A percentile compares a stretch with the other conserved stretches of the same genome.
Evolutionary conservation across 805 yeast species (phyloP).

Genomic region (Spathaspora sp.): DNA sequence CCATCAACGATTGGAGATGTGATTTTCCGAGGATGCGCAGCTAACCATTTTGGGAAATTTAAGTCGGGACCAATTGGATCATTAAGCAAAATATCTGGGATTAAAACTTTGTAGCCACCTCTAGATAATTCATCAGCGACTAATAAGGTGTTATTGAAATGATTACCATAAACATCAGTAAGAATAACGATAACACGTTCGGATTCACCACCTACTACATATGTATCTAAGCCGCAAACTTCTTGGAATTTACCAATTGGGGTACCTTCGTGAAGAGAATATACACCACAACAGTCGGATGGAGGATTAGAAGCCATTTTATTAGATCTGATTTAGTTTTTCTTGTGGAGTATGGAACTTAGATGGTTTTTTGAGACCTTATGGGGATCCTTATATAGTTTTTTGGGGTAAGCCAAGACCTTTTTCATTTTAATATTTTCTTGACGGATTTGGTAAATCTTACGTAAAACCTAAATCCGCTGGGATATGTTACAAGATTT

Average conservation of each 20-base stretch:
- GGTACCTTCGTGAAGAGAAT: conserved; percentile 46
- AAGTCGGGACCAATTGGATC: conserved; percentile 25
- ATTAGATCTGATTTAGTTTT: neutral
- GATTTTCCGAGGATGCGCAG: conserved; percentile 46
- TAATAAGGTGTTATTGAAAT: conserved; percentile 53
- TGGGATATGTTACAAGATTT: too few relatives aligned
- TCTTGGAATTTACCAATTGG: conserved; percentile 42
- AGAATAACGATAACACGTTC: conserved; percentile 56
- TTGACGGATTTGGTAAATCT: too few relatives aligned
- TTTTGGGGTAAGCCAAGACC: too few relatives aligned
- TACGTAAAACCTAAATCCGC: too few relatives aligned
- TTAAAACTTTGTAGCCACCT: conserved; percentile 58
- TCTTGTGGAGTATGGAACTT: neutral
- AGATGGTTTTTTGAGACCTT: neutral
- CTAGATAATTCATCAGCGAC: conserved; percentile 65
- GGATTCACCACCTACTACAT: conserved; percentile 22
- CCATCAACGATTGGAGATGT: conserved; percentile 46
- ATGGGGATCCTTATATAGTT: neutral
- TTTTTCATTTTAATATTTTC: too few relatives aligned
- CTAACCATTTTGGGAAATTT: conserved; percentile 45
- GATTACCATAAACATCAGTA: conserved; percentile 69
- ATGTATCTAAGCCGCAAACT: conserved; percentile 39
- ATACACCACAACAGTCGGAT: conserved; percentile 44
- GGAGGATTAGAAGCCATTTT: conserved; percentile 51
- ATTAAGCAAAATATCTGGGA: conserved; percentile 73